phyloP scores from a whole-genome alignment of 169 alveolate genomes.

The Plasmodium relictum region DNA sequence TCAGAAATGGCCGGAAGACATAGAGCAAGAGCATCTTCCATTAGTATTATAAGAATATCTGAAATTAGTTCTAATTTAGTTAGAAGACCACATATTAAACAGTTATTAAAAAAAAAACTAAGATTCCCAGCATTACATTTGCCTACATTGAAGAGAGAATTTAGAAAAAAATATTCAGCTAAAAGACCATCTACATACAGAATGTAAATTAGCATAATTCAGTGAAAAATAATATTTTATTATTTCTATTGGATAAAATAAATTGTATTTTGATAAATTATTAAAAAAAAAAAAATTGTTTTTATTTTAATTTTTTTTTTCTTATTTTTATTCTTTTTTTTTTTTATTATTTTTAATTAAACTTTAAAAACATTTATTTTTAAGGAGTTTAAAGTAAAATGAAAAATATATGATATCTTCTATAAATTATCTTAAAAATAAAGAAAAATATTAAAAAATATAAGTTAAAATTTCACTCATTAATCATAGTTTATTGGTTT shows the following conservation, averaged over 20 bases:
- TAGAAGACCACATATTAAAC: constrained; percentile 91
- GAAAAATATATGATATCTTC: neutral
- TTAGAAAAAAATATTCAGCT: constrained; percentile 90
- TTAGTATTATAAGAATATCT: constrained; percentile 93
- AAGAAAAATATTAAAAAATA: neutral
- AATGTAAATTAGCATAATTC: constrained; percentile 32
- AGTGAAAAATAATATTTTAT: no score
- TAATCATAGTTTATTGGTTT: neutral
- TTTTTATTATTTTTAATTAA: constrained; percentile 6
- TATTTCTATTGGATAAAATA: no score
- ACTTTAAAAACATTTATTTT: neutral
- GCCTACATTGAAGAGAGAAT: constrained; percentile 90
- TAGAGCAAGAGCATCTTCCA: constrained; percentile 96
- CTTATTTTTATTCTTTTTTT: neutral
- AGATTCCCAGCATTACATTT: constrained; percentile 93
- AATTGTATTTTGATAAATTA: no score
- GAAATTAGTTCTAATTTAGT: constrained; percentile 87
- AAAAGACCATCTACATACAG: constrained; percentile 89
- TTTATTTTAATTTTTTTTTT: neutral
- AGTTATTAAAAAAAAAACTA: constrained; percentile 89
- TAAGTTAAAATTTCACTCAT: neutral
- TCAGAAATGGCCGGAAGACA: constrained; percentile 99
- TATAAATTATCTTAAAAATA: neutral
- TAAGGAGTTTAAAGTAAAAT: neutral
- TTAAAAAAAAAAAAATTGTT: no score